Conservation (phyloP, 2,329 filamentous ascomycete genomes). For the Pestalotiopsis sp. region DNA sequence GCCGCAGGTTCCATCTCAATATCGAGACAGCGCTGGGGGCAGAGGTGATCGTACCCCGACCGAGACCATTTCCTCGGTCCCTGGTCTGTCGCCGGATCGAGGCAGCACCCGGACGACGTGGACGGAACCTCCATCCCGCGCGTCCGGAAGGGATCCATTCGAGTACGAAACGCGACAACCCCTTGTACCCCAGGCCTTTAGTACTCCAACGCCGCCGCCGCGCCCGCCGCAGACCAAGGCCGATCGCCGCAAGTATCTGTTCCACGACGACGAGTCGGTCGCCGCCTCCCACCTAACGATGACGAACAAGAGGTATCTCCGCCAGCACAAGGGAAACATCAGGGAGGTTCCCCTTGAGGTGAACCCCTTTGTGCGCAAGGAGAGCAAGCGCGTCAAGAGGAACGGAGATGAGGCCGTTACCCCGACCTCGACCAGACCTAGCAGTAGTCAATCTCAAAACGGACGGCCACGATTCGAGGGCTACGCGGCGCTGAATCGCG, state of each 20-base stretch:
- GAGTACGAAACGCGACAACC: background rate
- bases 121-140: background rate
- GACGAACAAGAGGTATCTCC: slow-evolving; percentile 19
- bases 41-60: background rate
- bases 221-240: slow-evolving; percentile 6
- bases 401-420: background rate
- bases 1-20: background rate
- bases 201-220: background rate
- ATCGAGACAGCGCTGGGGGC: background rate
- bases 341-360: slow-evolving; percentile 13
- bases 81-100: background rate
- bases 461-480: background rate
- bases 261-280: slow-evolving; percentile 20
- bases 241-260: slow-evolving; percentile 13
- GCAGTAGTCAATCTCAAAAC: background rate
- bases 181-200: background rate
- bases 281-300: slow-evolving; percentile 14
- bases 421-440: background rate
- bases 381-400: background rate
- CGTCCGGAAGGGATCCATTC: background rate
- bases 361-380: slow-evolving; percentile 16
- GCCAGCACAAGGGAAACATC: slow-evolving; percentile 14
- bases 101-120: background rate
- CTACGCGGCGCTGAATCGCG: background rate
- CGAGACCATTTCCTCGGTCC: background rate